Percentiles rank a stretch among this genome's conserved stretches.
Conservation (phyloP, 768 basidiomycete genomes). For the Pleurotus cornucopiae region DNA sequence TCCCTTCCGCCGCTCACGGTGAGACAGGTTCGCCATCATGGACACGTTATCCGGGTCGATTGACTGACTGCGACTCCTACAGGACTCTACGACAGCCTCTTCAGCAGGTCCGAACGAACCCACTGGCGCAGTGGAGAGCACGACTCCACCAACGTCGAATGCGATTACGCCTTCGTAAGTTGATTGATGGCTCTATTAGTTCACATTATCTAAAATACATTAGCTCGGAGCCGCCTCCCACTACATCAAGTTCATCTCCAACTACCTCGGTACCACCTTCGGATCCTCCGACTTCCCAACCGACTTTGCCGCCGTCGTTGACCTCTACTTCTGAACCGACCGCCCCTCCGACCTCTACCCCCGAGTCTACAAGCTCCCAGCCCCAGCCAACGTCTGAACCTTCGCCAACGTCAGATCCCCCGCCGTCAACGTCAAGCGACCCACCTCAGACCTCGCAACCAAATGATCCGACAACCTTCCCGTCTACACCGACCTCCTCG, state of each 20-base stretch:
- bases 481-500: background rate
- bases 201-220: background rate
- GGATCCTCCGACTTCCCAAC: background rate
- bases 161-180: background rate
- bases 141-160: background rate
- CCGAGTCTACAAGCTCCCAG: background rate
- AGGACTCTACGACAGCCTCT: background rate
- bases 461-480: background rate
- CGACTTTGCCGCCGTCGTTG: background rate
- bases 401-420: background rate
- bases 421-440: background rate
- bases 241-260: background rate
- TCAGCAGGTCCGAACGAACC: background rate
- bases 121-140: background rate
- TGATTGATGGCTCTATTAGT: background rate
- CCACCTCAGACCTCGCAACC: background rate
- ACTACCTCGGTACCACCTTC: background rate
- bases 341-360: background rate
- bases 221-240: background rate
- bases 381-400: background rate
- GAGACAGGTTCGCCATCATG: slow-evolving; percentile 4
- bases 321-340: background rate
- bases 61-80: background rate
- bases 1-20: background rate
- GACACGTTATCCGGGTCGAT: background rate